Conservation (phyloP, 179 eudicot species). For the Patellifolia procumbens region DNA sequence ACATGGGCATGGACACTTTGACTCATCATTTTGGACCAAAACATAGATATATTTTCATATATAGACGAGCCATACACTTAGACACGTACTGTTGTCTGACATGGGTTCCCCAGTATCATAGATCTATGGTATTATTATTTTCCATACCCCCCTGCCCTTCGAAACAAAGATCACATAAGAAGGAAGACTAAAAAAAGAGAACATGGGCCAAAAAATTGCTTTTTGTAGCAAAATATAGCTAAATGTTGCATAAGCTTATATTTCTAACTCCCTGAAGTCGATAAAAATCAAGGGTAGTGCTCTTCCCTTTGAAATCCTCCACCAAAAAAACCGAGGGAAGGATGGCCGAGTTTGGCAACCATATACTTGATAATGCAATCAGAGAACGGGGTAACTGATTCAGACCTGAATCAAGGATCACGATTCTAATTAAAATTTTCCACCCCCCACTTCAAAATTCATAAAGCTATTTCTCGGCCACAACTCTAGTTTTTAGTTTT, state of each 20-base stretch:
- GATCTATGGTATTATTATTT: too few relatives aligned
- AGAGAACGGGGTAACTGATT: neutral
- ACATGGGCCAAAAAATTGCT: neutral
- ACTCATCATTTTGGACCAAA: too few relatives aligned
- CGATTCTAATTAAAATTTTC: neutral
- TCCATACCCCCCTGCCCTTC: neutral
- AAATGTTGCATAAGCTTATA: neutral
- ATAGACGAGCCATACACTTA: too few relatives aligned
- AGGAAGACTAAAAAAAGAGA: neutral
- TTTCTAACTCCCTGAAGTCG: neutral
- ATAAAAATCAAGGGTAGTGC: neutral
- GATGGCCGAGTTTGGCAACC: neutral
- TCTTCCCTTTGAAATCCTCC: neutral
- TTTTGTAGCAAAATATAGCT: neutral
- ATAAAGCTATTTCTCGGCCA: conserved; percentile 1
- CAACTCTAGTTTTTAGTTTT: neutral
- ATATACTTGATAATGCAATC: conserved; percentile 1
- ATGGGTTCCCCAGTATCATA: too few relatives aligned
- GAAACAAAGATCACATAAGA: neutral
- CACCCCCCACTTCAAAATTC: neutral
- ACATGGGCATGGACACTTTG: too few relatives aligned
- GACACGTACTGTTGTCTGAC: too few relatives aligned
- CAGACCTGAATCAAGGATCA: neutral
- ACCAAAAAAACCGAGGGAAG: neutral
- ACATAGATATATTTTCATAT: too few relatives aligned